These are phyloP conservation scores for Starmera amethionina DNA, from an alignment of 805 yeast genomes.

Conservation along the genomic window DNA sequence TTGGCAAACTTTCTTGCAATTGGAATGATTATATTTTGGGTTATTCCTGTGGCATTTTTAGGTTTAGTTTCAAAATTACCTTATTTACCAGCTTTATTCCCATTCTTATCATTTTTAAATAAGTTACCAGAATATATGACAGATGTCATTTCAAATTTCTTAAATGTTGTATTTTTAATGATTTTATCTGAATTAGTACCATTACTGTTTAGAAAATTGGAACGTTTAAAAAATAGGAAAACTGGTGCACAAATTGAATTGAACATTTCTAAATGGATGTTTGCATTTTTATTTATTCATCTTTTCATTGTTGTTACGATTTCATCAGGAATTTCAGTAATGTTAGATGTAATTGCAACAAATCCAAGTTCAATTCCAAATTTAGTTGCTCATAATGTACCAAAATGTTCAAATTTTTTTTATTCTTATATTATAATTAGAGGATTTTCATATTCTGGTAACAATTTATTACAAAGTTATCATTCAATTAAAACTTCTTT, in stretches of 20 bases:
- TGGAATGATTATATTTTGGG: conserved; percentile 55
- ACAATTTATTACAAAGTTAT: conserved; percentile 51
- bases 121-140: conserved; percentile 42
- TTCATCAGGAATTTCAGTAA: conserved; percentile 64
- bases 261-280: conserved; percentile 73
- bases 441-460: conserved; percentile 70
- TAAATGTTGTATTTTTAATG: conserved; percentile 61
- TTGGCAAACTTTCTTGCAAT: conserved; percentile 37
- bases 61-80: conserved; percentile 72
- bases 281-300: conserved; percentile 70
- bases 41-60: conserved; percentile 74
- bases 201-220: conserved; percentile 41
- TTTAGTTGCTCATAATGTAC: conserved; percentile 66
- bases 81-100: conserved; percentile 48
- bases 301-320: conserved; percentile 77
- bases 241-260: conserved; percentile 56
- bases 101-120: conserved; percentile 47
- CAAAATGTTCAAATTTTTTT: conserved; percentile 81
- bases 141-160: conserved; percentile 46
- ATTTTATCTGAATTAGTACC: conserved; percentile 57
- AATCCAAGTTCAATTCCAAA: conserved; percentile 68
- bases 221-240: conserved; percentile 45
- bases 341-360: conserved; percentile 49
- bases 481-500: conserved; percentile 34
- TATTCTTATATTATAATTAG: conserved; percentile 66